Evolutionary conservation across 2,329 filamentous ascomycete species (phyloP), one percentile per base, ranked within the genome.

Genomic region (Penicillium sp.): DNA sequence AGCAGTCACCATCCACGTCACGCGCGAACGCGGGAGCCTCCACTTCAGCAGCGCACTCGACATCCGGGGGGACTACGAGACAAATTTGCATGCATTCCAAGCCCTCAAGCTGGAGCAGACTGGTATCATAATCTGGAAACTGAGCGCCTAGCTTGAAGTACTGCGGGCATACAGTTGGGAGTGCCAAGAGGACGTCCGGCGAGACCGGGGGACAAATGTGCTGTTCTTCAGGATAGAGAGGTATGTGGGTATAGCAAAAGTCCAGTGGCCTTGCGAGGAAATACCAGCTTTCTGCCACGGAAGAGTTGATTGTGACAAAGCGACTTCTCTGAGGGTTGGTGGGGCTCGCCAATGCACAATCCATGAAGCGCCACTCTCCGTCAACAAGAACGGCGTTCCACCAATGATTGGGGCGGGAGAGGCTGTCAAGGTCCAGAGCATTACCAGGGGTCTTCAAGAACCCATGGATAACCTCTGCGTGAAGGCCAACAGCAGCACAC

Each of bases 341-440:
- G 13, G 93, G 93, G 61, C 89, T 93, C 4, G 95, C 92, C 48
- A 99, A 81, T 35, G 91, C 96, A 72, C 91, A 95, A 74, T 99
- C 95, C 79, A 99, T 91, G 63, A 98, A 90, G 50, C 95, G 89
- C 95, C 95, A 99, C 76, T 97, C 92, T 22, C 90, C 89, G 73
- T 99, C 95, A 9, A 97, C 87, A 35, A 97, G 79, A 19, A 98
- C 91, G 0, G 91, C 88, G 66, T 99, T 99, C 95, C 95, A 99
- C 87, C 90, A 98, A 76, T 99, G 95, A 69, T 99, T 99, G 0
- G 93, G 84, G 29, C 88, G 86, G n/a, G 91, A 90, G 73, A 93
- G 86, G 56, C 89, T 88, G 60, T 90, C 90, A 44, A 92, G 80
- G 66, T 98, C 93, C 1, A 89, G 81, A 8, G 88, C 79, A 68